A percentile compares a stretch with the other conserved stretches of the same genome.
These are phyloP conservation scores for Mycena venus DNA, from an alignment of 768 basidiomycete species.

Conservation along the genomic window DNA sequence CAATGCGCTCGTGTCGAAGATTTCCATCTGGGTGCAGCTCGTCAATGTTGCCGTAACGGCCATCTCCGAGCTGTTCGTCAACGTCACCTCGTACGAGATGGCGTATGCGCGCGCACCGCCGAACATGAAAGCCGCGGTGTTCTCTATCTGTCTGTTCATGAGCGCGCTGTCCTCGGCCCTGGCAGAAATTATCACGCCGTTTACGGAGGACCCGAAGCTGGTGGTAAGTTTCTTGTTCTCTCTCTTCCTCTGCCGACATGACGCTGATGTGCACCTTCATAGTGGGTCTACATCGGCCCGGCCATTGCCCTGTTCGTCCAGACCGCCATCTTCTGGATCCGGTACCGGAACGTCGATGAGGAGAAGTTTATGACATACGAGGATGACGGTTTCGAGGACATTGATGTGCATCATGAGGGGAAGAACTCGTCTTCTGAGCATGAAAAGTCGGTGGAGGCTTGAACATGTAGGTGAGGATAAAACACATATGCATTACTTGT, in stretches of 20 bases:
- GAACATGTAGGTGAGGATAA: background rate
- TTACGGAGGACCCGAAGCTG: background rate
- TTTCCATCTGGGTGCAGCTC: background rate
- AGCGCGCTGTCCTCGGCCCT: background rate
- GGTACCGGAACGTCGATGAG: slow-evolving; percentile 4
- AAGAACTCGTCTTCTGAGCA: background rate
- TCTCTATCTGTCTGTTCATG: background rate
- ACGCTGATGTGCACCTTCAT: background rate
- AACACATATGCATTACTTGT: background rate
- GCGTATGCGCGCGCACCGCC: background rate
- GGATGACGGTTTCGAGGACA: background rate
- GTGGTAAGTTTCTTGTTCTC: background rate
- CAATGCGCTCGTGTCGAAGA: background rate
- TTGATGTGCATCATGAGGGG: background rate
- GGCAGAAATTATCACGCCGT: background rate
- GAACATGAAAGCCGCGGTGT: slow-evolving; percentile 1
- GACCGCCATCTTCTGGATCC: slow-evolving; percentile 4
- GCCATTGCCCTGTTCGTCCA: slow-evolving; percentile 1
- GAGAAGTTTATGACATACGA: slow-evolving; percentile 3
- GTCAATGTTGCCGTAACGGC: background rate
- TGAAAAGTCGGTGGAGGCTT: slow-evolving; percentile 7
- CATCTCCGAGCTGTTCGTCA: slow-evolving; percentile 7
- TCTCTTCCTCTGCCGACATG: slow-evolving; percentile 1
- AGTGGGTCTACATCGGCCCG: slow-evolving; percentile 1
- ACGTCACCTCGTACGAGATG: background rate